A percentile compares a stretch with the other conserved stretches of the same genome.
Conservation (phyloP, 176 grass and related monocot species). For the Otatea glauca region DNA sequence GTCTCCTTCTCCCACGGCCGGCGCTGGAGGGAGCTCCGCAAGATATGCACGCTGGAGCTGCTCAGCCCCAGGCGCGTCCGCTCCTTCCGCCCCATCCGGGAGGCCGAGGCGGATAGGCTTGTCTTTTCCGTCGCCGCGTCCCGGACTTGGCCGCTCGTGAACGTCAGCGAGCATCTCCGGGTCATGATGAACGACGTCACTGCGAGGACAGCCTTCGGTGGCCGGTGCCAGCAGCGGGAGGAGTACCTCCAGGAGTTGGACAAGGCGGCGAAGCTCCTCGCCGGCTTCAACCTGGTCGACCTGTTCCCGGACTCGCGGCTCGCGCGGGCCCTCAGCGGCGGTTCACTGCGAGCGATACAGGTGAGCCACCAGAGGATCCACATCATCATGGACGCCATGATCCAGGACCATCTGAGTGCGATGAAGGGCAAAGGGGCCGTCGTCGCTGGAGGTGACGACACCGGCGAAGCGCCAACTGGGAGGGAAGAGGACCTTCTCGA, state of each 20-base stretch:
- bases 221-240: constrained; percentile 8
- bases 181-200: constrained; percentile 37
- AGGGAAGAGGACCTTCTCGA: constrained; percentile 7
- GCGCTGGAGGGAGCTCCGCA: constrained; percentile 54
- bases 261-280: neutral
- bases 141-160: neutral
- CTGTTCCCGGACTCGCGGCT: constrained; percentile 41
- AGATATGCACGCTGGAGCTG: constrained; percentile 53
- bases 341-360: neutral
- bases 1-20: constrained; percentile 48
- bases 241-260: constrained; percentile 1
- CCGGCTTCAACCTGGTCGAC: constrained; percentile 50
- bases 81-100: constrained; percentile 52
- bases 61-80: constrained; percentile 43
- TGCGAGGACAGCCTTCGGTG: neutral
- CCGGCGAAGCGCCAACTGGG: neutral
- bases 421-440: neutral
- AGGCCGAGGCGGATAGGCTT: constrained; percentile 40
- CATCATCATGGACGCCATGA: constrained; percentile 18
- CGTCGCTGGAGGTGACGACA: neutral
- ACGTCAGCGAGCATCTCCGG: neutral
- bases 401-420: neutral
- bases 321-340: neutral
- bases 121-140: neutral
- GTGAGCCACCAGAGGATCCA: constrained; percentile 12